Conservation (phyloP, 306 rosid species). For the Medicago arabica region DNA sequence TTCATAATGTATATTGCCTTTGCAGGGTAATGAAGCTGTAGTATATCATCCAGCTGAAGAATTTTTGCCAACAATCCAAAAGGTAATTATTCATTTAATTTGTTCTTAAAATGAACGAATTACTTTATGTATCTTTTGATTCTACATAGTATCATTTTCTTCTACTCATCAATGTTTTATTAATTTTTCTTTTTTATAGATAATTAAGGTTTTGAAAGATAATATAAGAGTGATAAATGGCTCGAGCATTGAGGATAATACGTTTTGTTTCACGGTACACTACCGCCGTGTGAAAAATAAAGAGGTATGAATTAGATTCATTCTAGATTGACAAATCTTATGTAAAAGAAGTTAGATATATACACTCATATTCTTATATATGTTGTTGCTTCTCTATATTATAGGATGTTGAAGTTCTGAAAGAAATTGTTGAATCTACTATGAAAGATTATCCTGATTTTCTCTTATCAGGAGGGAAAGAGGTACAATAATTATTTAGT, state of each 20-base stretch:
- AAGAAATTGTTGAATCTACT: constrained; percentile 47
- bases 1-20: background rate
- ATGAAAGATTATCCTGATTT: constrained; percentile 50
- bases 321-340: constrained; percentile 11
- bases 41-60: constrained; percentile 58
- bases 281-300: constrained; percentile 57
- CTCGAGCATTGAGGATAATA: constrained; percentile 57
- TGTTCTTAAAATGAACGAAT: constrained; percentile 12
- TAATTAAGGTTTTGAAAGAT: constrained; percentile 44
- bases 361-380: background rate
- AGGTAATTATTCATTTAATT: constrained; percentile 44
- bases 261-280: constrained; percentile 58
- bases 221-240: constrained; percentile 44
- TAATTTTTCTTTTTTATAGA: constrained; percentile 40
- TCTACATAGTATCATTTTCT: background rate
- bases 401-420: constrained; percentile 55
- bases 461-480: constrained; percentile 49
- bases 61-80: constrained; percentile 50
- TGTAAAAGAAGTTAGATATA: background rate
- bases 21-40: constrained; percentile 59
- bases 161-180: constrained; percentile 11
- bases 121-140: background rate
- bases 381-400: constrained; percentile 29
- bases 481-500: constrained; percentile 40
- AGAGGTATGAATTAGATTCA: constrained; percentile 46